phyloP scores from a whole-genome alignment of 2,329 filamentous ascomycete genomes.

The Rhinocladiella similis region DNA sequence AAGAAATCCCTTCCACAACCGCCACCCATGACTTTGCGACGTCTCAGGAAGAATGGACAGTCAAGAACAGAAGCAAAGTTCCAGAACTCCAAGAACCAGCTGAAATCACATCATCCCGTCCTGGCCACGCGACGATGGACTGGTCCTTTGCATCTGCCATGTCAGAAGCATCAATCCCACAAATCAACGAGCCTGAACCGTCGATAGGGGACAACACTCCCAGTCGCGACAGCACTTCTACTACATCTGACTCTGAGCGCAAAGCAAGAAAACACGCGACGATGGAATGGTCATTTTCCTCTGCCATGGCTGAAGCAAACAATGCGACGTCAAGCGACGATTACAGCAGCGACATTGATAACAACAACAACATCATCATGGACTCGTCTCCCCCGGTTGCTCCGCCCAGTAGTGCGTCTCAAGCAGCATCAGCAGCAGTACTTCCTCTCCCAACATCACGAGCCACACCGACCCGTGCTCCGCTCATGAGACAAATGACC shows the following conservation, averaged over 20 bases:
- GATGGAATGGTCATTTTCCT: constrained; percentile 45
- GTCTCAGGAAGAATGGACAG: constrained; percentile 30
- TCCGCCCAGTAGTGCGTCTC: too few relatives aligned
- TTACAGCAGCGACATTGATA: too few relatives aligned
- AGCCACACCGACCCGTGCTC: constrained; percentile 21
- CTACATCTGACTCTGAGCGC: constrained; percentile 4
- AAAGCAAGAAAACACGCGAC: constrained; percentile 32
- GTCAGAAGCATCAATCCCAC: constrained; percentile 33
- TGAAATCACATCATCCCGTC: constrained; percentile 24
- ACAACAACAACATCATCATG: not conserved
- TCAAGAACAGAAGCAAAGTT: constrained; percentile 21
- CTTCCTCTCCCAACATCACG: constrained; percentile 9
- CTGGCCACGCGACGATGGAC: constrained; percentile 32
- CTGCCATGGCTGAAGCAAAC: constrained; percentile 40
- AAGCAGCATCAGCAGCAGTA: too few relatives aligned
- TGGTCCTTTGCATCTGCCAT: constrained; percentile 47
- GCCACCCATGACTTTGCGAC: constrained; percentile 50
- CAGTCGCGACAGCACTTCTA: too few relatives aligned
- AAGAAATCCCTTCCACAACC: constrained; percentile 42
- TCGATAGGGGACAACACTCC: not conserved
- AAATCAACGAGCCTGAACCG: constrained; percentile 16
- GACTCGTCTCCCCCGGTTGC: constrained; percentile 15
- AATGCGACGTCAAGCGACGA: too few relatives aligned
- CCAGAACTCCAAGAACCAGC: constrained; percentile 27
- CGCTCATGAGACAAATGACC: constrained; percentile 27